phyloP scores from a whole-genome alignment of 441 rosid genomes.

The Arabidopsis hybrid region DNA sequence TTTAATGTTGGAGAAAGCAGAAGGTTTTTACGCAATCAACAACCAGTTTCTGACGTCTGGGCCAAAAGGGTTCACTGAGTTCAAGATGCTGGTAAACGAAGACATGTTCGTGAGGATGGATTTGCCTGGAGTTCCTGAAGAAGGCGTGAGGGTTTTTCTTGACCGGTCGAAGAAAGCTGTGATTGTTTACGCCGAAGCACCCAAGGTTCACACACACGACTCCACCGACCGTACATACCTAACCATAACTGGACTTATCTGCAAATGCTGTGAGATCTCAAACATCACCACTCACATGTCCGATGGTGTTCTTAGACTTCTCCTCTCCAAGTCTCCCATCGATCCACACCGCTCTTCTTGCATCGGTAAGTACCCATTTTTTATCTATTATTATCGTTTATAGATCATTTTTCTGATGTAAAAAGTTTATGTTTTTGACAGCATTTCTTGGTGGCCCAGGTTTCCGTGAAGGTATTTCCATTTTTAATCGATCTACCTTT shows the following conservation, averaged over 20 bases:
- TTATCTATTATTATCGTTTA: not conserved
- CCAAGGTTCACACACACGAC: not conserved
- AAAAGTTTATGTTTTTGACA: not conserved
- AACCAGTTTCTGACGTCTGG: not conserved
- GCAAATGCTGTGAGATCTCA: constrained; percentile 37
- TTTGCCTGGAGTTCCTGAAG: not conserved
- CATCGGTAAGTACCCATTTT: not conserved
- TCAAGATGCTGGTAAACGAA: not conserved
- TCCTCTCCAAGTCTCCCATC: constrained; percentile 11
- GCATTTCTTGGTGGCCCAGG: not conserved
- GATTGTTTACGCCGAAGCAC: not conserved
- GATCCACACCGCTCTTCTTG: not conserved
- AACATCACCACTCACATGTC: constrained; percentile 7
- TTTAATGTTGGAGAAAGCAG: not conserved
- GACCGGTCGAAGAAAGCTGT: not conserved
- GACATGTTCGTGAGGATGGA: not conserved
- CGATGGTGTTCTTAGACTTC: constrained; percentile 41
- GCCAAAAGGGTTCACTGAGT: not conserved
- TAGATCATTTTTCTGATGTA: too few relatives aligned
- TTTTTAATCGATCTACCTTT: too few relatives aligned
- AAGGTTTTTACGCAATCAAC: not conserved
- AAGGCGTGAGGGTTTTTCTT: not conserved
- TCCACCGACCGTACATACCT: not conserved
- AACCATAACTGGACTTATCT: not conserved
- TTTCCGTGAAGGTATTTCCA: not conserved